These are phyloP conservation scores for Ciborinia camelliae DNA, from an alignment of 2,329 filamentous ascomycete species.

Conservation along the genomic window DNA sequence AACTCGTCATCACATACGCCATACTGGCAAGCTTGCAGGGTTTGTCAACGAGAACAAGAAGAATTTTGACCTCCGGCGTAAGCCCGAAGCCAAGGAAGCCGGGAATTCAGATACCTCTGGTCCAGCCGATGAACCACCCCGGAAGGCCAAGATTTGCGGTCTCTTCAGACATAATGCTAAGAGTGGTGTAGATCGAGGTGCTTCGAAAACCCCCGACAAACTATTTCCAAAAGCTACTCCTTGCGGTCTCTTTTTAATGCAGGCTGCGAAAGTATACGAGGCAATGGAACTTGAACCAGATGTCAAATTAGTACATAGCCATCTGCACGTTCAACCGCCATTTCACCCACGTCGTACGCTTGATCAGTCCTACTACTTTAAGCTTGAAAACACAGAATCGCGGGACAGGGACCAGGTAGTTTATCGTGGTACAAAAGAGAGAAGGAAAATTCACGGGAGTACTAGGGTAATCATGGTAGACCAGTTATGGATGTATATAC, in stretches of 20 bases:
- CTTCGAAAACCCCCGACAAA: neutral
- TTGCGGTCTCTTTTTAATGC: constrained; percentile 23
- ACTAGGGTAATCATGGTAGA: constrained; percentile 42
- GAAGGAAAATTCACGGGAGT: constrained; percentile 17
- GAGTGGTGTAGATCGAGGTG: too few relatives aligned
- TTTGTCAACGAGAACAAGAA: neutral
- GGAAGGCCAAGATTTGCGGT: neutral
- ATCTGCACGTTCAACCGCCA: constrained; percentile 32
- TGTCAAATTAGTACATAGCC: constrained; percentile 23
- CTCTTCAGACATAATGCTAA: too few relatives aligned
- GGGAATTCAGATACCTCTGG: neutral
- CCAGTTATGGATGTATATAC: constrained; percentile 45
- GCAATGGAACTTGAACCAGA: constrained; percentile 31
- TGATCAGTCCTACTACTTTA: constrained; percentile 45
- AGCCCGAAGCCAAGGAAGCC: neutral
- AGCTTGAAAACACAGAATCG: constrained; percentile 38
- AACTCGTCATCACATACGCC: neutral
- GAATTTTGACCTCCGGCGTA: neutral
- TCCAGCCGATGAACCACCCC: neutral
- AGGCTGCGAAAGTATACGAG: constrained; percentile 25
- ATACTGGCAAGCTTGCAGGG: constrained; percentile 6
- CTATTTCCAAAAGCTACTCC: neutral
- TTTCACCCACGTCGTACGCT: constrained; percentile 46
- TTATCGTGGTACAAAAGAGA: constrained; percentile 25
- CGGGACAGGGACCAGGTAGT: constrained; percentile 38